These are phyloP conservation scores for Sclerotinia minor DNA, from an alignment of 2,329 filamentous ascomycete species.

Conservation along the genomic window DNA sequence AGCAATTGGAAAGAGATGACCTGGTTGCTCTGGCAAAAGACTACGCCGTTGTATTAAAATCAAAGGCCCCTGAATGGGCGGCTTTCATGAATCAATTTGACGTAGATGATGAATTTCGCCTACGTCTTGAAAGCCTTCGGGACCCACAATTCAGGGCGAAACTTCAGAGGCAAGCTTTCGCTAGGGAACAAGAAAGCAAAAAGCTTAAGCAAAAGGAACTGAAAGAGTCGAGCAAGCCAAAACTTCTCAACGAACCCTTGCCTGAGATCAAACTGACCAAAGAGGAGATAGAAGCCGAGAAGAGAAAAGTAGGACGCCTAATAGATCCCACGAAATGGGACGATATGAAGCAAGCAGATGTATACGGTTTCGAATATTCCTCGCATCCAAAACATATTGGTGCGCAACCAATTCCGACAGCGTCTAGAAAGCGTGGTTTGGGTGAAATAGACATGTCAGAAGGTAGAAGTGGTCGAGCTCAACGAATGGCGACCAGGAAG, in stretches of 20 bases:
- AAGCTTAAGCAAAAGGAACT: slow-evolving; percentile 14
- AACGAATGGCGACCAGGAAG: slow-evolving; percentile 32
- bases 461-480: slow-evolving; percentile 35
- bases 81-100: slow-evolving; percentile 19
- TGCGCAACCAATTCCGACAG: slow-evolving; percentile 52
- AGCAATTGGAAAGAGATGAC: slow-evolving; percentile 27
- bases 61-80: slow-evolving; percentile 17
- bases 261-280: slow-evolving; percentile 32
- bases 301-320: slow-evolving; percentile 33
- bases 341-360: slow-evolving; percentile 55
- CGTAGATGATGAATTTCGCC: slow-evolving; percentile 15
- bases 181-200: slow-evolving; percentile 19
- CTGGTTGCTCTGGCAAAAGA: slow-evolving; percentile 10
- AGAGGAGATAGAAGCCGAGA: slow-evolving; percentile 35
- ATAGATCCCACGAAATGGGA: slow-evolving; percentile 38
- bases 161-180: slow-evolving; percentile 23
- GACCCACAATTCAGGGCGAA: slow-evolving; percentile 27
- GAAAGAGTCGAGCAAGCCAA: slow-evolving; percentile 23
- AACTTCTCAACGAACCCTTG: slow-evolving; percentile 33
- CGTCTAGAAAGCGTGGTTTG: slow-evolving; percentile 25
- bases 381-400: slow-evolving; percentile 58
- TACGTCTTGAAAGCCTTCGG: slow-evolving; percentile 24
- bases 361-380: slow-evolving; percentile 63
- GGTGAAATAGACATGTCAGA: slow-evolving; percentile 27
- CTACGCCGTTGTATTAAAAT: slow-evolving; percentile 20